Evolutionary conservation across 345 rosid species (phyloP), one percentile per base, ranked within the genome.

Genomic region (Lepidium aucheri): DNA sequence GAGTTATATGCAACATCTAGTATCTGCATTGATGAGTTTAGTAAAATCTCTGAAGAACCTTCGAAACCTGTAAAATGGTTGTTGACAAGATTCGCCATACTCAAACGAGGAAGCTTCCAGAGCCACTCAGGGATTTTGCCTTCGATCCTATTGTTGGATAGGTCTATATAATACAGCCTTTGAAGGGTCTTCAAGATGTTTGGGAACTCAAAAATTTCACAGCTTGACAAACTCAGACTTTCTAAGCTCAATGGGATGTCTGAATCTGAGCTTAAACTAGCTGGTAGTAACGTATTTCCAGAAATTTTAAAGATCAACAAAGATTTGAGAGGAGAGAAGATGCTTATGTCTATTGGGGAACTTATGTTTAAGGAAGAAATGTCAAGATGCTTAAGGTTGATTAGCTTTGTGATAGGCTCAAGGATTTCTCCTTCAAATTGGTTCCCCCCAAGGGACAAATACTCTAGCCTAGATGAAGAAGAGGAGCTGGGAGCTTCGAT

Each of bases 61-160:
- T 68, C 50, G 10, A 68, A 68, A 17, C 65, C 65, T 14, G 56
- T 58, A 5, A 68, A 47, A 15, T 38, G 38, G 17, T 67, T 67
- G 39, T 56, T 67, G 1, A 20, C 32, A 11, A 67, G 55, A 57
- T 33, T 36, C 39, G 6, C 65, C 17, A 36, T 22, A 17, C 9
- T 59, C 2, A 69, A 24, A 50, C 6, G 49, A 50, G 60, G 66
- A 14, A 68, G 65, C 10, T 47, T 68, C 73, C 73, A 68, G 3
- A 68, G 17, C 73, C 73, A 57, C 65, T 69, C 53, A 49, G 73
- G 73, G 12, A 69, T 20, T 39, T 68, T 68, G 13, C 73, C 73
- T 47, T 32, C 20, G 60, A 69, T 69, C 41, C 5, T 33, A 32
- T 59, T 69, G 52, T 7, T n/a, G 43, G 73, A 50, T 5, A 69